Percentiles rank a stretch among this genome's conserved stretches.
Conservation (phyloP, 2,329 filamentous ascomycete species). For the Leptosphaerulina australis region DNA sequence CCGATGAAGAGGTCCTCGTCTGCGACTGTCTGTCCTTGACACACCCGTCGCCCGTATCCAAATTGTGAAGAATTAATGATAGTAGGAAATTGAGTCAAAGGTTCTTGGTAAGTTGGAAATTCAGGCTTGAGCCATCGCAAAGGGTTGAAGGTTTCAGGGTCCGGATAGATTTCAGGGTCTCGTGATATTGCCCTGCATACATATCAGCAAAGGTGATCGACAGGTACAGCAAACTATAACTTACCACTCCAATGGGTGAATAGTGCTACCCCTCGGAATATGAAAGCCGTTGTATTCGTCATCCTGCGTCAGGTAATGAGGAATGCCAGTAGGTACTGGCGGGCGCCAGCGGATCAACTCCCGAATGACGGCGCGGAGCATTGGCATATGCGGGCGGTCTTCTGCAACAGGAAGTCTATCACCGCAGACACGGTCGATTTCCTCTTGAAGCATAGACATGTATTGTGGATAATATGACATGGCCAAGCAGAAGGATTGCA, state of each 20-base stretch:
- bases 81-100: conserved; percentile 58
- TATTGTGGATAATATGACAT: conserved; percentile 54
- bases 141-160: conserved; percentile 72
- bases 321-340: conserved; percentile 55
- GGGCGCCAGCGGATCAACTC: conserved; percentile 55
- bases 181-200: conserved; percentile 58
- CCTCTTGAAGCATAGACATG: conserved; percentile 50
- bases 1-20: conserved; percentile 52
- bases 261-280: conserved; percentile 61
- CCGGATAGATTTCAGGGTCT: conserved; percentile 58
- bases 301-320: conserved; percentile 61
- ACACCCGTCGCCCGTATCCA: conserved; percentile 60
- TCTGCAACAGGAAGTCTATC: conserved; percentile 45
- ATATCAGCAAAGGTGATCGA: conserved; percentile 19
- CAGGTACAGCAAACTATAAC: conserved; percentile 3
- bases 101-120: conserved; percentile 61
- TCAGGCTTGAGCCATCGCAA: conserved; percentile 65
- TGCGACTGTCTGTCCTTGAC: conserved; percentile 52
- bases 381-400: conserved; percentile 49
- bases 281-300: conserved; percentile 63
- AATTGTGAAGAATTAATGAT: conserved; percentile 62
- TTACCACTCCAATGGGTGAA: conserved; percentile 54
- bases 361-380: conserved; percentile 48
- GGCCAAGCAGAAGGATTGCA: conserved; percentile 56
- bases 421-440: conserved; percentile 50